phyloP scores from a whole-genome alignment of 148 eudicot species.

The Rhododendron williamsianum region DNA sequence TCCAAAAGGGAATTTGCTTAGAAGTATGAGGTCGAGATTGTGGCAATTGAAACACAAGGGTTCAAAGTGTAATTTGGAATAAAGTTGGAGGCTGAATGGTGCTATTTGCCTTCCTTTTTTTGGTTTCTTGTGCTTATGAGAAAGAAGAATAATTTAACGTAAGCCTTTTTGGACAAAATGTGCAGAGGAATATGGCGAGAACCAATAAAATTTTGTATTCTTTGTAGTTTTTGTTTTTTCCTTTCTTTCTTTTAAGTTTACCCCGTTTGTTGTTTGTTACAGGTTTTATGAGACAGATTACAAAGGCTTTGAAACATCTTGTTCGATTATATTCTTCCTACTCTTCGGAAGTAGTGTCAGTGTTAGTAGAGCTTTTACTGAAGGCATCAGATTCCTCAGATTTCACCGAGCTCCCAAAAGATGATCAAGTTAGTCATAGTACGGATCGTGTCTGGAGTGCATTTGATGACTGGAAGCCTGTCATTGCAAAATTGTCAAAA shows the following conservation, averaged over 20 bases:
- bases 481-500: conserved; percentile 55
- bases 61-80: not conserved
- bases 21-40: not conserved
- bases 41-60: not conserved
- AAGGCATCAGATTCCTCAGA: conserved; percentile 43
- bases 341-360: conserved; percentile 57
- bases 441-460: conserved; percentile 30
- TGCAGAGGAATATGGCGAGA: not conserved
- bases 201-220: not conserved
- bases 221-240: not conserved
- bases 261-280: conserved; percentile 17
- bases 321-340: conserved; percentile 61
- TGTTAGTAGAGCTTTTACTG: conserved; percentile 57
- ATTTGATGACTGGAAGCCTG: conserved; percentile 76
- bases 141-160: not conserved
- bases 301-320: conserved; percentile 39
- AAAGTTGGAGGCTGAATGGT: not conserved
- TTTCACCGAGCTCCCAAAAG: conserved; percentile 23
- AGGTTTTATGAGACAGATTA: conserved; percentile 66
- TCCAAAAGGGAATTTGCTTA: not conserved
- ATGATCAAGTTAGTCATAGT: conserved; percentile 25
- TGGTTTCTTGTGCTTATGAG: not conserved
- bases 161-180: not conserved
- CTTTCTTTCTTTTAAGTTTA: not conserved
- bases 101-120: not conserved